Conservation (phyloP, 371 early-diverging fungal genomes). For the Rozella allomycis region DNA sequence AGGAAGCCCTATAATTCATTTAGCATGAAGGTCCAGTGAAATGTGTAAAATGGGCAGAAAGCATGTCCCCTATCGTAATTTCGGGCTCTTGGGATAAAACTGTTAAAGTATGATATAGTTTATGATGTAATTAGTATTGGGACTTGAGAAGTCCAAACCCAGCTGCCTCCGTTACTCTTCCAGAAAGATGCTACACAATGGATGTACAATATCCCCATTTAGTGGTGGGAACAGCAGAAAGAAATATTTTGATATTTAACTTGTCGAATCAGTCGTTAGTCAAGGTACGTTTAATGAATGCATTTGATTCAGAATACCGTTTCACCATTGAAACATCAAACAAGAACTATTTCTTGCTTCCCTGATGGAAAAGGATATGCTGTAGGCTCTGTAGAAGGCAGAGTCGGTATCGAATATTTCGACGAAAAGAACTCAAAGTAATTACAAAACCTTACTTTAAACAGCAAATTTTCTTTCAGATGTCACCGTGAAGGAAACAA, state of each 20-base stretch:
- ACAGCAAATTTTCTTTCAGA: slow-evolving; percentile 72
- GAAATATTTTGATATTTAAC: slow-evolving; percentile 50
- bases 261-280: slow-evolving; percentile 56
- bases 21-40: slow-evolving; percentile 61
- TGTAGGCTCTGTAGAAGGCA: slow-evolving; percentile 75
- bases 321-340: slow-evolving; percentile 74
- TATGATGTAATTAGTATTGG: slow-evolving; percentile 42
- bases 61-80: slow-evolving; percentile 33
- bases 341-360: slow-evolving; percentile 53
- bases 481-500: slow-evolving; percentile 66
- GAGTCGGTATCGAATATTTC: slow-evolving; percentile 73
- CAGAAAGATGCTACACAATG: slow-evolving; percentile 73
- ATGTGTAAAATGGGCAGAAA: slow-evolving; percentile 34
- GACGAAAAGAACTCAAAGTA: slow-evolving; percentile 53
- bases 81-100: slow-evolving; percentile 95
- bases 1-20: slow-evolving; percentile 59
- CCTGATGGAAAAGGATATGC: slow-evolving; percentile 56
- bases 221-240: slow-evolving; percentile 59
- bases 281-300: slow-evolving; percentile 38
- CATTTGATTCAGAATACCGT: slow-evolving; percentile 18
- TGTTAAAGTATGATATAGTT: slow-evolving; percentile 24
- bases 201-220: slow-evolving; percentile 45
- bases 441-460: slow-evolving; percentile 8
- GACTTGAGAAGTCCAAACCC: slow-evolving; percentile 56
- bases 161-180: slow-evolving; percentile 42